These are phyloP conservation scores for Tetracladium maxilliforme DNA, from an alignment of 2,329 filamentous ascomycete species.

Conservation along the genomic window DNA sequence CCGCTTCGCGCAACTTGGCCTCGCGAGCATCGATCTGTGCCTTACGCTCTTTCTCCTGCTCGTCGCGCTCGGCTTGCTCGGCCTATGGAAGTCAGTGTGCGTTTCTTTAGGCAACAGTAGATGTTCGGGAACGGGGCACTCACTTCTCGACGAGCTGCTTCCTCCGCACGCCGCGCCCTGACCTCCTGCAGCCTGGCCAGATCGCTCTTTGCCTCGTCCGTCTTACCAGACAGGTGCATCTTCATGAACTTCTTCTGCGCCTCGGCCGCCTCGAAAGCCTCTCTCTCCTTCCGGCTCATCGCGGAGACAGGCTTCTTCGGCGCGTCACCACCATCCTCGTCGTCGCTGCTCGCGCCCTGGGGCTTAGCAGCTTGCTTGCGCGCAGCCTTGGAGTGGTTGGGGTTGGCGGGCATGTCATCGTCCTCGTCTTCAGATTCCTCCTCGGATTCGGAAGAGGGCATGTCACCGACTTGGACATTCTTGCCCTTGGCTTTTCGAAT, in stretches of 20 bases:
- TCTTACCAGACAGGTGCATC: conserved; percentile 88
- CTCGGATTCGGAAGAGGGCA: conserved; percentile 58
- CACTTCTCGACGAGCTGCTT: conserved; percentile 71
- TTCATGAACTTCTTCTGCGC: conserved; percentile 86
- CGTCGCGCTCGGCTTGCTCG: conserved; percentile 20
- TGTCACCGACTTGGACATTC: conserved; percentile 66
- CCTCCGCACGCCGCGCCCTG: conserved; percentile 72
- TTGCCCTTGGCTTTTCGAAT: conserved; percentile 61
- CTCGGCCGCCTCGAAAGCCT: conserved; percentile 75
- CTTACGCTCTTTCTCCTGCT: conserved; percentile 22
- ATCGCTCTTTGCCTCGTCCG: conserved; percentile 85
- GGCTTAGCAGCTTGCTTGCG: conserved; percentile 36
- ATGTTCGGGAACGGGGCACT: conserved; percentile 26
- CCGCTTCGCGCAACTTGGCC: conserved; percentile 22
- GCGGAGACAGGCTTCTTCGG: conserved; percentile 29
- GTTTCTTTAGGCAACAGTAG: conserved; percentile 25
- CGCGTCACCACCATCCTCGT: conserved; percentile 28
- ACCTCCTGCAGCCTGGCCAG: conserved; percentile 71
- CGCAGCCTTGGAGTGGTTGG: conserved; percentile 73
- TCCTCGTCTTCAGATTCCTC: conserved; percentile 40
- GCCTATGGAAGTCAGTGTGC: conserved; percentile 10
- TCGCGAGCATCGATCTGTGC: conserved; percentile 27
- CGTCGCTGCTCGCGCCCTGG: conserved; percentile 27
- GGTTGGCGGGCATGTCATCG: conserved; percentile 68
- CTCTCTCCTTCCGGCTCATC: conserved; percentile 52